Conservation (phyloP, 176 grass and related monocot species). For the Chloris gayana region DNA sequence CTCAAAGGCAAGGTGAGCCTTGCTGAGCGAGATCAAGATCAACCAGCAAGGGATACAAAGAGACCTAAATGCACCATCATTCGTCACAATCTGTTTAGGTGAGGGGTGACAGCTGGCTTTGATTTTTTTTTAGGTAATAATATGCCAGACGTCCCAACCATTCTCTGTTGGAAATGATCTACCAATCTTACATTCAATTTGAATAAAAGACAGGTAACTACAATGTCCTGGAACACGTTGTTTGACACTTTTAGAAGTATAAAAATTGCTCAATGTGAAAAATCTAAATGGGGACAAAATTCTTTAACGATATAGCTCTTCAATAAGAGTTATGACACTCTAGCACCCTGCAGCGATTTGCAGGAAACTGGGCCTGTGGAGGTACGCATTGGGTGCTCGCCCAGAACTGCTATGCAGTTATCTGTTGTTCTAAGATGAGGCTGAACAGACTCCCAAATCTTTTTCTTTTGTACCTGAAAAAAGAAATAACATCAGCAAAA, state of each 20-base stretch:
- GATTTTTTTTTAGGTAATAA: neutral
- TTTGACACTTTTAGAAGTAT: neutral
- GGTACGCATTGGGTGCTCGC: conserved; percentile 67
- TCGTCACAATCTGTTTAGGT: neutral
- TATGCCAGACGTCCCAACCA: neutral
- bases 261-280: neutral
- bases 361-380: conserved; percentile 67
- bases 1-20: no score
- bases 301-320: neutral
- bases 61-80: no score
- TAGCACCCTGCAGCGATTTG: conserved; percentile 78
- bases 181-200: neutral
- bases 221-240: neutral
- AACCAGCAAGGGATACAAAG: no score
- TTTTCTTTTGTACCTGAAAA: conserved; percentile 92
- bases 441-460: conserved; percentile 92
- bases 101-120: neutral
- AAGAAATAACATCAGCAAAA: conserved; percentile 9
- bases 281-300: conserved; percentile 1
- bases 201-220: neutral
- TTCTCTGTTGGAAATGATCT: neutral
- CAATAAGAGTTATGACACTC: conserved; percentile 66
- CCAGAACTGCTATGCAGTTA: conserved; percentile 59
- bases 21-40: no score
- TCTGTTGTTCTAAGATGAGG: conserved; percentile 82